Base-by-base conservation (phyloP, 768 basidiomycete genomes). In the Phaeotremella skinneri region DNA sequence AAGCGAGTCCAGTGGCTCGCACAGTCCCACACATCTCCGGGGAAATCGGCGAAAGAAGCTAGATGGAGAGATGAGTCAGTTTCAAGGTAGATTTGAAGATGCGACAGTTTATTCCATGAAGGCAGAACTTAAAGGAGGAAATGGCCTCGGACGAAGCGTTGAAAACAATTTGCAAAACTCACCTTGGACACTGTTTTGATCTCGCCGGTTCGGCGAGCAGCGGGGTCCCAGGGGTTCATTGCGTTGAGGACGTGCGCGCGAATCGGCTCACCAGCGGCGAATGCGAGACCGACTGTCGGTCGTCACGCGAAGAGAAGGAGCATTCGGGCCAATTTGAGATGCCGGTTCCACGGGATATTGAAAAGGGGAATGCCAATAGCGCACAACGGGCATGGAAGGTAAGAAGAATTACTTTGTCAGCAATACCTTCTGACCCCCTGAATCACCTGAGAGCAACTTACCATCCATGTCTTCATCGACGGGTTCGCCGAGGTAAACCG, bases 1-100 rank as follows among this genome's bases (percentile, higher is more conserved):
- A 72, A 32, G 26, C 59, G 26, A 72, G 57, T 14, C 73, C 73
- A 2, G 52, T 66, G 41, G 62, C 60, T 2, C 70, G 66, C 37
- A 74, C 64, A 16, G 67, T 57, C 17, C 63, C 63, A 21, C 53
- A 52, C 47, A 58, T 51, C 34, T 59, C 56, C 5, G 31, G n/a
- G 2, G 63, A 42, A 20, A 72, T 42, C 3, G 70, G 70, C 7
- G 32, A 45, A 6, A 72, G 55, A 20, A 72, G 65, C 69, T 71
- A 49, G 2, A 34, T 21, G 20, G 14, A 13, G 20, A n/a, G n/a
- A n/a, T n/a, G n/a, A n/a, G n/a, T n/a, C n/a, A n/a, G n/a, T n/a
- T n/a, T n/a, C n/a, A n/a, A n/a, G n/a, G n/a, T n/a, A n/a, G n/a
- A n/a, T n/a, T n/a, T n/a, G n/a, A n/a, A n/a, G n/a, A n/a, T n/a